phyloP scores from a whole-genome alignment of 257 asterid genomes.

The Solanum gracilifrons region DNA sequence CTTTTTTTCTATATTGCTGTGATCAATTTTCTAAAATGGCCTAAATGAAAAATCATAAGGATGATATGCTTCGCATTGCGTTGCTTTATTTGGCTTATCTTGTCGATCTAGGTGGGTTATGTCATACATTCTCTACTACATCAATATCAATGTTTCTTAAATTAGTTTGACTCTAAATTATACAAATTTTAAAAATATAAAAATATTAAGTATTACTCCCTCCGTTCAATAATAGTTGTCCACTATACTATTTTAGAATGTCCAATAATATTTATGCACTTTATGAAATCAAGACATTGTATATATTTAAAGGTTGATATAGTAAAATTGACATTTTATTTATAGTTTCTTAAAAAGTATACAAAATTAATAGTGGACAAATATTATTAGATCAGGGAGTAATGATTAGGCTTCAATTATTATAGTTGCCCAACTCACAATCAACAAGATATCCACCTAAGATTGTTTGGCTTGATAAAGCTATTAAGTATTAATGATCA shows the following conservation, averaged over 20 bases:
- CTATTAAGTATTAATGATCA: neutral
- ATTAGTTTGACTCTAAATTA: neutral
- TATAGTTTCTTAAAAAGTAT: too few relatives aligned
- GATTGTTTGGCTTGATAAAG: neutral
- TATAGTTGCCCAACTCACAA: neutral
- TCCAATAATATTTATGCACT: too few relatives aligned
- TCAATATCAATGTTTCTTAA: neutral
- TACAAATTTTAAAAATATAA: too few relatives aligned
- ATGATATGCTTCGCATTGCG: neutral
- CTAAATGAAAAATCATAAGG: neutral
- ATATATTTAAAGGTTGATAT: too few relatives aligned
- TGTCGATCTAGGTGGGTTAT: neutral
- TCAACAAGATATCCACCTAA: neutral
- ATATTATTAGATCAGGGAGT: too few relatives aligned
- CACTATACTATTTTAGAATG: too few relatives aligned
- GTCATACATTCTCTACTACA: neutral
- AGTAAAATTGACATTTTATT: too few relatives aligned
- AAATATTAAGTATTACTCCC: neutral
- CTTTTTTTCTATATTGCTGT: neutral
- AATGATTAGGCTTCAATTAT: neutral
- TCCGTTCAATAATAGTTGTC: neutral
- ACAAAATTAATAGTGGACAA: too few relatives aligned
- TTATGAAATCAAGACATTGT: too few relatives aligned
- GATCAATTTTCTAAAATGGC: neutral
- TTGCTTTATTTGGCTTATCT: constrained; percentile 2